A percentile compares a stretch with the other conserved stretches of the same genome.
phyloP scores from a whole-genome alignment of 2,329 filamentous ascomycete species.

The Chrysoporthe cubensis region DNA sequence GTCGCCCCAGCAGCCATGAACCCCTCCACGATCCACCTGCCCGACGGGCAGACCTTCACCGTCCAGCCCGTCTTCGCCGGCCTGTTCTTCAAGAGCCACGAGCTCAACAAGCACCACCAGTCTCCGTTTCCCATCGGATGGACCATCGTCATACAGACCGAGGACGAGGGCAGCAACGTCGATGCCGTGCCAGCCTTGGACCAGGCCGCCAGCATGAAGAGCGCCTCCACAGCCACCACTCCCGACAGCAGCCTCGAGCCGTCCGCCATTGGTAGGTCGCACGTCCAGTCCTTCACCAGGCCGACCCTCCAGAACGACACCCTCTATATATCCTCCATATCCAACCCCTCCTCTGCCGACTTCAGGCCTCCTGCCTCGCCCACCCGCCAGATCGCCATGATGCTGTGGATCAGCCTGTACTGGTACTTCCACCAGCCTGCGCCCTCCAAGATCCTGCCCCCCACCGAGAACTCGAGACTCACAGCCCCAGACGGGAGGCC shows the following conservation, averaged over 20 bases:
- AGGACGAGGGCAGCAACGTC: constrained; percentile 43
- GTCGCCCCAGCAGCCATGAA: constrained; percentile 5
- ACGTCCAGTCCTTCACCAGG: constrained; percentile 67
- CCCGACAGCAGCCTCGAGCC: constrained; percentile 5
- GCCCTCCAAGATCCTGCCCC: constrained; percentile 65
- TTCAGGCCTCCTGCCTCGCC: constrained; percentile 81
- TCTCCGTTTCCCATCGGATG: constrained; percentile 83
- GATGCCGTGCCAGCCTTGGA: constrained; percentile 21
- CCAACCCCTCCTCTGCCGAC: constrained; percentile 77
- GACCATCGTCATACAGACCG: constrained; percentile 84
- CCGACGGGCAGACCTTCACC: constrained; percentile 83
- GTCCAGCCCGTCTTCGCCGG: constrained; percentile 90
- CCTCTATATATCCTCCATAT: constrained; percentile 90
- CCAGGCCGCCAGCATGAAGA: constrained; percentile 3
- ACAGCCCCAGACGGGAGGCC: constrained; percentile 75
- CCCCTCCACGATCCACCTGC: constrained; percentile 63
- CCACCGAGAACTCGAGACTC: constrained; percentile 62
- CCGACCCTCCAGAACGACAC: constrained; percentile 81
- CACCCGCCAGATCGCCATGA: constrained; percentile 90
- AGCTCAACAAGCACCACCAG: constrained; percentile 65
- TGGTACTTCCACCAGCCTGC: constrained; percentile 95
- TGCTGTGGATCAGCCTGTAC: constrained; percentile 91
- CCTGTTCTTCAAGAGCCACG: constrained; percentile 83
- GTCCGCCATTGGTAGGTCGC: constrained; percentile 35
- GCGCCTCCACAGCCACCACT: neutral